Evolutionary conservation across 768 basidiomycete species (phyloP).

Genomic region (Dentipellis sp.): DNA sequence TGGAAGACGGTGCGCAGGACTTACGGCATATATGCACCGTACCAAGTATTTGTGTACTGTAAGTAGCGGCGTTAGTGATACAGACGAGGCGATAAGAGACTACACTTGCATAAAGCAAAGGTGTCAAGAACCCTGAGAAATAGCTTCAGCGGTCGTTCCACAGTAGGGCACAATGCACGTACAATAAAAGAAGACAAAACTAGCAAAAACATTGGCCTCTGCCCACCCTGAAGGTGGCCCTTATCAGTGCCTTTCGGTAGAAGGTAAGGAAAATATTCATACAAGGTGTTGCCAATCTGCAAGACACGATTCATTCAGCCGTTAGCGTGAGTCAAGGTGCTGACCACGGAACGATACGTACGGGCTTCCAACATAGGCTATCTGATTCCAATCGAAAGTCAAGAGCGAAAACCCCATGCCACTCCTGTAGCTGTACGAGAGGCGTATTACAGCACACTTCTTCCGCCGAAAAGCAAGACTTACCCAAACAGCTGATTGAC

Average conservation of each 20-base stretch:
- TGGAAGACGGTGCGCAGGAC: constrained; percentile 5
- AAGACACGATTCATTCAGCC: not conserved
- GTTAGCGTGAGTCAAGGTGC: not conserved
- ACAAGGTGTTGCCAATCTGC: constrained; percentile 27
- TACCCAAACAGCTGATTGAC: constrained; percentile 49
- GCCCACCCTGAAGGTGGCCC: constrained; percentile 18
- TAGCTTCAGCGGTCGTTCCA: not conserved
- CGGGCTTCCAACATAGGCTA: constrained; percentile 28
- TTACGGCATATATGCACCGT: constrained; percentile 25
- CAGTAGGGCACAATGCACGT: constrained; percentile 1
- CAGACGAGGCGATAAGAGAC: not conserved
- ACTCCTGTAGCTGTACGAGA: not conserved
- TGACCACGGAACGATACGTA: not conserved
- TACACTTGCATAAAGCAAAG: constrained; percentile 20
- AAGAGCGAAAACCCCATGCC: constrained; percentile 22
- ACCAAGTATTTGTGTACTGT: constrained; percentile 24
- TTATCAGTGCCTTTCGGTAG: not conserved
- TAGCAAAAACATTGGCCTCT: constrained; percentile 22
- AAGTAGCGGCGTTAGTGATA: not conserved
- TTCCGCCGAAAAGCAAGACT: constrained; percentile 16
- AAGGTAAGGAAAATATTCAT: not conserved
- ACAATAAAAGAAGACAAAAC: constrained; percentile 35
- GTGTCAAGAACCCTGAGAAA: constrained; percentile 25
- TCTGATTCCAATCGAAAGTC: constrained; percentile 33
- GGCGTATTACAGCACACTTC: not conserved